phyloP scores from a whole-genome alignment of 352 stramenopile genomes.

The Globisporangium nodosum region DNA sequence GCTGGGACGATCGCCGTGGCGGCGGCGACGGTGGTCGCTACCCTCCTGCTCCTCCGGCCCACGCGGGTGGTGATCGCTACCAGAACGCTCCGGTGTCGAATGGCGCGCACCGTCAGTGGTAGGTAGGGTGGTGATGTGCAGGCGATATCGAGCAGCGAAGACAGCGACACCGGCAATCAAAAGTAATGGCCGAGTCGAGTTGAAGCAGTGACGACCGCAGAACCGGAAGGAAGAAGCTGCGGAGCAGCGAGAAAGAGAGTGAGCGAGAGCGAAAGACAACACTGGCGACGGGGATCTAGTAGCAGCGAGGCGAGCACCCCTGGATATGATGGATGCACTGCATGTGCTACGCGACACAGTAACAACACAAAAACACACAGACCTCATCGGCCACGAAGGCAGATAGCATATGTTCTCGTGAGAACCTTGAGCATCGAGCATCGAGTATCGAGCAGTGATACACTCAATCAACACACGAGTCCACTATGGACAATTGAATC shows the following conservation, averaged over 20 bases:
- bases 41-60: not conserved
- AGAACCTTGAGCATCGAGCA: too few species aligned
- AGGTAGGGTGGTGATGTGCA: not conserved
- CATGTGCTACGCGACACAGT: not conserved
- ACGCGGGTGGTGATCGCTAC: constrained; percentile 6
- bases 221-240: not conserved
- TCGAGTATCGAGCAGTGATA: too few species aligned
- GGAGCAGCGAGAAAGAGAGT: not conserved
- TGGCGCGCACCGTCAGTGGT: constrained; percentile 4
- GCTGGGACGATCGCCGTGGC: constrained; percentile 61
- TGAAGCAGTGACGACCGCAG: too few species aligned
- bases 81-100: constrained; percentile 7
- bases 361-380: not conserved
- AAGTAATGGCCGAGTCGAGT: too few species aligned
- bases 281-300: not conserved
- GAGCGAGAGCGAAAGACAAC: not conserved
- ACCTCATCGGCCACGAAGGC: not conserved
- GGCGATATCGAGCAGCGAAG: not conserved
- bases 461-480: too few species aligned
- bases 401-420: too few species aligned
- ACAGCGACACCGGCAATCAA: not conserved
- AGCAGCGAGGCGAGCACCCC: not conserved
- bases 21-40: constrained; percentile 11
- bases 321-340: not conserved
- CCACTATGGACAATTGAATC: too few species aligned